Percentiles rank a stretch among this genome's conserved stretches.
phyloP scores from a whole-genome alignment of 495 filamentous ascomycete genomes.

The Penicillium tannophilum region DNA sequence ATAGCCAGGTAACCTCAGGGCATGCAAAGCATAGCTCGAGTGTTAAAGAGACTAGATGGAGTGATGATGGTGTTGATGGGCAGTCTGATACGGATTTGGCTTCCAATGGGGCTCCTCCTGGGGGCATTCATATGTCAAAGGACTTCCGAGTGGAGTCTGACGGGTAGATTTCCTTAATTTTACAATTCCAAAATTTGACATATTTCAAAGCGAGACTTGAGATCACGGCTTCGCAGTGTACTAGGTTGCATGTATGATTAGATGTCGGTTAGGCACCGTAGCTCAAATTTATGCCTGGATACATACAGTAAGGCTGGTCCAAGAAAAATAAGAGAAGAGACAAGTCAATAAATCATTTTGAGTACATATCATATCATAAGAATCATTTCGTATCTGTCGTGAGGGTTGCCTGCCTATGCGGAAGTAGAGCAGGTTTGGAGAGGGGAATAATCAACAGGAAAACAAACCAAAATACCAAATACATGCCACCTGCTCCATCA shows the following conservation, averaged over 20 bases:
- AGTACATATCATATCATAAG: background rate
- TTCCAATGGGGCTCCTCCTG: background rate
- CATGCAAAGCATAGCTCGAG: background rate
- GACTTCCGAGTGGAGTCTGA: background rate
- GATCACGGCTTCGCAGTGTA: too few species aligned
- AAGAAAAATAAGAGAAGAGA: background rate
- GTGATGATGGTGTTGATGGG: slow-evolving; percentile 4
- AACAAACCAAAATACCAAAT: background rate
- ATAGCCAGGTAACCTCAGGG: background rate
- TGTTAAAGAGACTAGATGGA: background rate
- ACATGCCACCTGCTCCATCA: slow-evolving; percentile 2
- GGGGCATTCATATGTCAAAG: slow-evolving; percentile 3
- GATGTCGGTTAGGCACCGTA: too few species aligned
- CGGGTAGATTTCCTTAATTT: too few species aligned
- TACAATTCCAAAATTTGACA: too few species aligned
- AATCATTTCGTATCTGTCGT: slow-evolving; percentile 9
- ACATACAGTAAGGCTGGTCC: too few species aligned
- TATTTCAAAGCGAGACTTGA: too few species aligned
- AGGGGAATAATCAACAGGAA: slow-evolving; percentile 1
- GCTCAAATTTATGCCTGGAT: too few species aligned
- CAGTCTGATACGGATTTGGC: slow-evolving; percentile 4
- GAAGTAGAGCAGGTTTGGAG: background rate
- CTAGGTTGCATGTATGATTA: too few species aligned
- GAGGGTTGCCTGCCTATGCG: background rate
- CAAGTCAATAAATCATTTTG: slow-evolving; percentile 2